phyloP scores from a whole-genome alignment of 1,139 yeast genomes.

The Ogataea hybrid region DNA sequence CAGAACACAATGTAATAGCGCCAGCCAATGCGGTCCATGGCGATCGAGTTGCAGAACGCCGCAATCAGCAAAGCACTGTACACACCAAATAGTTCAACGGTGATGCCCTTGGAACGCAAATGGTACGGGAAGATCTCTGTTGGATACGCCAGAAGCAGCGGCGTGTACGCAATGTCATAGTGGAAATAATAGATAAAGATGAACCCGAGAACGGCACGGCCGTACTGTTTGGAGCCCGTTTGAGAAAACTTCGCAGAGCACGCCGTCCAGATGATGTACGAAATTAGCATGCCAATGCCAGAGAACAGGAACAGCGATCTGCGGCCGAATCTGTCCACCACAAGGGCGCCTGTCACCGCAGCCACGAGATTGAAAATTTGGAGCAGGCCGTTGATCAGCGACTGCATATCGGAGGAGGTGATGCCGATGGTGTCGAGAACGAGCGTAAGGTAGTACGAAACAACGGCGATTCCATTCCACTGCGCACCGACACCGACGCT shows the following conservation, averaged over 20 bases:
- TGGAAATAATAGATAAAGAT: conserved; percentile 32
- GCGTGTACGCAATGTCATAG: conserved; percentile 35
- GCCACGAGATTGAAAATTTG: conserved; percentile 42
- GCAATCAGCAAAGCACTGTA: conserved; percentile 35
- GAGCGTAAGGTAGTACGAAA: conserved; percentile 48
- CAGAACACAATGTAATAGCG: conserved; percentile 55
- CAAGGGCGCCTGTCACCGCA: conserved; percentile 34
- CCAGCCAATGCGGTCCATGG: conserved; percentile 58
- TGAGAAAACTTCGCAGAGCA: conserved; percentile 34
- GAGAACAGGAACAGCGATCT: conserved; percentile 44
- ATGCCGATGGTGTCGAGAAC: conserved; percentile 51
- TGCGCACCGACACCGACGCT: conserved; percentile 37
- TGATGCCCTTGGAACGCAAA: conserved; percentile 45
- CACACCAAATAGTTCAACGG: conserved; percentile 34
- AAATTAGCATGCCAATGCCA: conserved; percentile 29
- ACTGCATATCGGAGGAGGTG: conserved; percentile 42
- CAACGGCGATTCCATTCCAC: conserved; percentile 51
- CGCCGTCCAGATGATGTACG: conserved; percentile 37
- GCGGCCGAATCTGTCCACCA: conserved; percentile 37
- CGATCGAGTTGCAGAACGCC: conserved; percentile 57
- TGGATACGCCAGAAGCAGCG: conserved; percentile 37
- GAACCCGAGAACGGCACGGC: conserved; percentile 38
- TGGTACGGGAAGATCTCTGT: conserved; percentile 47
- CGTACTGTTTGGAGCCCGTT: conserved; percentile 24
- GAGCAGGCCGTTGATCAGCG: conserved; percentile 43